Conservation (phyloP, 2,329 filamentous ascomycete genomes). For the Colletotrichum lentis region DNA sequence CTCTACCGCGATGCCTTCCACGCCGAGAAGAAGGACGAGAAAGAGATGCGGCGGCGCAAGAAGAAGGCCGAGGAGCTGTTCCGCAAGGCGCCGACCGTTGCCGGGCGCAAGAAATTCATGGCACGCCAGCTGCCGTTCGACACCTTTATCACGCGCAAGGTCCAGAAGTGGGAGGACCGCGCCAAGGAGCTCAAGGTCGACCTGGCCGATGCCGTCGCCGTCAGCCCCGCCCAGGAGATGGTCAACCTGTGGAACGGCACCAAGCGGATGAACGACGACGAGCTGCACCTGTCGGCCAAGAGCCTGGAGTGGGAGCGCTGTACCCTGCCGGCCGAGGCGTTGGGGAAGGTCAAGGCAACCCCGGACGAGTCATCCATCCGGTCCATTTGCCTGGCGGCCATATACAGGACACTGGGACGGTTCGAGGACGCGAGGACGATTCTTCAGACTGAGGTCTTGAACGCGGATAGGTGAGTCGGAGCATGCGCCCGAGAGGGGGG, state of each 20-base stretch:
- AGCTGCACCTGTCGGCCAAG: slow-evolving; percentile 70
- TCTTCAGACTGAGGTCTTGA: slow-evolving; percentile 71
- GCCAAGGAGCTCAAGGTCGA: slow-evolving; percentile 72
- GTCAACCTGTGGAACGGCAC: slow-evolving; percentile 91
- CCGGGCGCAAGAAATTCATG: slow-evolving; percentile 90
- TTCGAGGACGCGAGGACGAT: slow-evolving; percentile 71
- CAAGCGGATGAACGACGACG: slow-evolving; percentile 75
- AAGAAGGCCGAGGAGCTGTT: slow-evolving; percentile 74
- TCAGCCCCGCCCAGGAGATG: slow-evolving; percentile 88
- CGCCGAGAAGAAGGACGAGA: slow-evolving; percentile 43
- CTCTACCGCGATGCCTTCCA: slow-evolving; percentile 74
- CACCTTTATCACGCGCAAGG: slow-evolving; percentile 81
- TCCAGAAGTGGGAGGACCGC: slow-evolving; percentile 86
- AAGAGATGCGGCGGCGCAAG: slow-evolving; percentile 65
- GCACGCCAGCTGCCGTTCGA: slow-evolving; percentile 90
- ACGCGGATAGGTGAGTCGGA: slow-evolving; percentile 65
- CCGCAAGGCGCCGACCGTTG: slow-evolving; percentile 73
- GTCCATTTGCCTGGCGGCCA: slow-evolving; percentile 70
- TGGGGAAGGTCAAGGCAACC: slow-evolving; percentile 59
- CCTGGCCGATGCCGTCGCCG: slow-evolving; percentile 81
- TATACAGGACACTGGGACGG: slow-evolving; percentile 69
- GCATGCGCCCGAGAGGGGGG: neutral
- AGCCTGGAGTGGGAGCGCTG: slow-evolving; percentile 73
- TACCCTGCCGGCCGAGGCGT: slow-evolving; percentile 54
- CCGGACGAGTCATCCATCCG: slow-evolving; percentile 70